These are phyloP conservation scores for Pythium rhizo-oryzae DNA, from an alignment of 352 stramenopile species.

Conservation along the genomic window DNA sequence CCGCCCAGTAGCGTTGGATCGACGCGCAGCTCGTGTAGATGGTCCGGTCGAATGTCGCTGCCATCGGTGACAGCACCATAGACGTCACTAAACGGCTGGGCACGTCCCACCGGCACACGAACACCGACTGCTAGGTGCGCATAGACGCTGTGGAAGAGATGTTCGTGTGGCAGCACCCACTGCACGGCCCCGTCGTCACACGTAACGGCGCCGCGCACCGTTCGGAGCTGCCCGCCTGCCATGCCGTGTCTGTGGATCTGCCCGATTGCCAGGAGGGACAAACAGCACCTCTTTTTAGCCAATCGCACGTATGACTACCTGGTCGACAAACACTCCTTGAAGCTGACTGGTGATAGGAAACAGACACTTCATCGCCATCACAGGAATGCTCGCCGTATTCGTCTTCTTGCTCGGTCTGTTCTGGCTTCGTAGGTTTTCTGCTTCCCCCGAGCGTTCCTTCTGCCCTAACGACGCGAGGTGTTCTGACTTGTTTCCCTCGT, in stretches of 20 bases:
- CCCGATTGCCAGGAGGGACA: not conserved
- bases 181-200: constrained; percentile 37
- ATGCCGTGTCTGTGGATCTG: constrained; percentile 7
- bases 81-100: not conserved
- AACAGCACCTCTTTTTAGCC: not conserved
- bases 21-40: constrained; percentile 58
- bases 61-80: constrained; percentile 3
- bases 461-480: constrained; percentile 2
- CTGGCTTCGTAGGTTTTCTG: not conserved
- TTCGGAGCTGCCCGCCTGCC: constrained; percentile 26
- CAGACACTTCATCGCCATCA: not conserved
- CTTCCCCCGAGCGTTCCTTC: not conserved
- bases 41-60: constrained; percentile 45
- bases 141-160: constrained; percentile 57
- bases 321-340: not conserved
- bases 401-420: not conserved
- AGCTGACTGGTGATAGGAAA: not conserved
- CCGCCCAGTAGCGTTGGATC: constrained; percentile 40
- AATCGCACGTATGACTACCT: not conserved
- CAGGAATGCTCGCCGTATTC: not conserved
- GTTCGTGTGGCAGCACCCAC: constrained; percentile 55
- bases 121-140: not conserved
- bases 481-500: constrained; percentile 5
- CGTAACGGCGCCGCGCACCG: constrained; percentile 45
- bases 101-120: not conserved